A percentile compares a stretch with the other conserved stretches of the same genome.
Evolutionary conservation across 2,329 filamentous ascomycete genomes (phyloP).

Genomic region (Colletotrichum lupini): DNA sequence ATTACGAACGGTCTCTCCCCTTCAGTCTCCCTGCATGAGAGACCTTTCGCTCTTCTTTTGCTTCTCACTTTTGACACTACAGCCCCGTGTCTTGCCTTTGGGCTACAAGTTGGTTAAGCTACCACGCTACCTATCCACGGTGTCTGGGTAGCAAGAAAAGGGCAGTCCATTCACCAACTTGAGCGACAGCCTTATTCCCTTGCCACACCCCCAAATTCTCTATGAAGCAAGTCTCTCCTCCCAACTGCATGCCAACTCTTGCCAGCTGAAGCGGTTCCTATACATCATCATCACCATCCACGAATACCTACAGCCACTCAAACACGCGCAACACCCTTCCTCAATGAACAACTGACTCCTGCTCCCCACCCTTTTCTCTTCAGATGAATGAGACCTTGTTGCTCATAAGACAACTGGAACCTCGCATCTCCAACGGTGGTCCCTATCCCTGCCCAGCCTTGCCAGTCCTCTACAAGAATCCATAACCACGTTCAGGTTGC

Average conservation of each 20-base stretch:
- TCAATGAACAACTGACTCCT: conserved; percentile 25
- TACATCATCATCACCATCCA: conserved; percentile 22
- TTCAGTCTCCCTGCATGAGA: conserved; percentile 26
- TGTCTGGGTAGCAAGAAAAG: conserved; percentile 23
- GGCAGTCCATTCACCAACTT: conserved; percentile 22
- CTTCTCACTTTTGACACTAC: conserved; percentile 13
- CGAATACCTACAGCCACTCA: conserved; percentile 26
- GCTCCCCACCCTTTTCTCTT: conserved; percentile 33
- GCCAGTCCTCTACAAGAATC: neutral
- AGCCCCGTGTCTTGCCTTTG: conserved; percentile 12
- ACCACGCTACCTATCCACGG: neutral
- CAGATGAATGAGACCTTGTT: conserved; percentile 36
- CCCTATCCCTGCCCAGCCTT: conserved; percentile 31
- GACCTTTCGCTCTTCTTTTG: neutral
- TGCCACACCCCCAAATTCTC: conserved; percentile 14
- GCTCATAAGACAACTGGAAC: conserved; percentile 37
- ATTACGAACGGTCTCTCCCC: neutral
- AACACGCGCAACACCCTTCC: conserved; percentile 10
- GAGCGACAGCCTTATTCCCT: conserved; percentile 19
- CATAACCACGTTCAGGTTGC: neutral
- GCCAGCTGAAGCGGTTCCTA: conserved; percentile 25
- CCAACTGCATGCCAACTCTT: neutral
- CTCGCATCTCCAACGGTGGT: conserved; percentile 36
- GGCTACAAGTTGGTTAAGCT: conserved; percentile 17
- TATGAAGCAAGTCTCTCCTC: neutral